Evolutionary conservation across 1,284 basidiomycete species (phyloP).

Genomic region (Cryptococcus floricola): DNA sequence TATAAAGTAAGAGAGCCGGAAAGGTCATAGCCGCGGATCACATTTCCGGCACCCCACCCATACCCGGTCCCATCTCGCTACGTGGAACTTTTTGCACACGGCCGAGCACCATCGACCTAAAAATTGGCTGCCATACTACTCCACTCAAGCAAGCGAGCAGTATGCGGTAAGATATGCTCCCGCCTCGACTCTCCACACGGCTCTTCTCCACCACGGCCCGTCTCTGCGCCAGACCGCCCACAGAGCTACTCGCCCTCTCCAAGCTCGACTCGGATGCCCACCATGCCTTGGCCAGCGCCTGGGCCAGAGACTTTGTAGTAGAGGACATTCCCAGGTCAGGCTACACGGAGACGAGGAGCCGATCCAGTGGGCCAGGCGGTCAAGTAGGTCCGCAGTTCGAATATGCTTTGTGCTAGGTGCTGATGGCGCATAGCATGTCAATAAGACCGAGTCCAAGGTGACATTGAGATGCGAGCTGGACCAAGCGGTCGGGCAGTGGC

Average conservation of each 20-base stretch:
- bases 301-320: constrained; percentile 33
- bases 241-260: constrained; percentile 1
- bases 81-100: neutral
- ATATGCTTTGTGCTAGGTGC: neutral
- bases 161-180: neutral
- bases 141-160: neutral
- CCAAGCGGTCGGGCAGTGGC: constrained; percentile 31
- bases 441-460: constrained; percentile 49
- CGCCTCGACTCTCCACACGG: neutral
- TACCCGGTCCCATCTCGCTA: neutral
- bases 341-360: constrained; percentile 33
- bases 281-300: constrained; percentile 29
- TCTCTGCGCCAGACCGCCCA: constrained; percentile 4
- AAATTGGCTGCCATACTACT: neutral
- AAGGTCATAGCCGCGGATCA: no score
- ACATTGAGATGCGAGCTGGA: constrained; percentile 32
- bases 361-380: constrained; percentile 47
- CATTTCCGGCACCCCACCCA: no score
- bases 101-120: neutral
- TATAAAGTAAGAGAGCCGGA: no score
- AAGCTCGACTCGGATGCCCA: constrained; percentile 12
- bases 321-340: constrained; percentile 41
- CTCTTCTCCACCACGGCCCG: neutral
- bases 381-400: constrained; percentile 27
- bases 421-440: constrained; percentile 37